These are phyloP conservation scores for Populus ilicifolia DNA, from an alignment of 345 rosid genomes.

Conservation along the genomic window DNA sequence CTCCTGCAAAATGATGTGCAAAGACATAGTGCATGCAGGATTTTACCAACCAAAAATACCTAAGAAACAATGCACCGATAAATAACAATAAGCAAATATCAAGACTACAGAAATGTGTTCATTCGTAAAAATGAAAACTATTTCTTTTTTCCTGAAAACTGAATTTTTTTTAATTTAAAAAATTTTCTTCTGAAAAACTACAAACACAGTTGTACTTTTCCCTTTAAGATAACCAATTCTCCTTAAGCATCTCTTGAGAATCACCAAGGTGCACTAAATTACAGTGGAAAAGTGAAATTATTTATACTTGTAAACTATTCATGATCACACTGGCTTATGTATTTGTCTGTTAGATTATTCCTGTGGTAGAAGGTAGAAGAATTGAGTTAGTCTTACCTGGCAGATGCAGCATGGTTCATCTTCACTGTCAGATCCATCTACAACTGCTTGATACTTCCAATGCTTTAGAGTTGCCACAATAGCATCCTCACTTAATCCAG, in stretches of 20 bases:
- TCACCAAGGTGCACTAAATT: not conserved
- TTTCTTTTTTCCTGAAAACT: too few species aligned
- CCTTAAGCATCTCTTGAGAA: not conserved
- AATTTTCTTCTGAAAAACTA: not conserved
- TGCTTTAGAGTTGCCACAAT: slow-evolving; percentile 17
- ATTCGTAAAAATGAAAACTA: too few species aligned
- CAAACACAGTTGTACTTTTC: not conserved
- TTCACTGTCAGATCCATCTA: not conserved
- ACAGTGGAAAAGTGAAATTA: not conserved
- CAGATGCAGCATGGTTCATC: slow-evolving; percentile 36
- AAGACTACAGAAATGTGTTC: not conserved
- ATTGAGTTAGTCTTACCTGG: slow-evolving; percentile 27
- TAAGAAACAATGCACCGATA: not conserved
- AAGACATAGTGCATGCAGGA: not conserved
- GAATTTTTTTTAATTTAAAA: not conserved
- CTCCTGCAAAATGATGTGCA: slow-evolving; percentile 22
- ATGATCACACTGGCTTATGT: not conserved
- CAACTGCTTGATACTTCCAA: slow-evolving; percentile 7
- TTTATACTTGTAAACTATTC: not conserved
- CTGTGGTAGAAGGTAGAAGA: not conserved
- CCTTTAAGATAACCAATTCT: not conserved
- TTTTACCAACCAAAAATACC: not conserved
- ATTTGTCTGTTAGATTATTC: not conserved
- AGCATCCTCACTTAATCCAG: slow-evolving; percentile 27
- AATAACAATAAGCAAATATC: not conserved